Conservation (phyloP, 2,329 filamentous ascomycete species). For the Cercospora brassicicola region DNA sequence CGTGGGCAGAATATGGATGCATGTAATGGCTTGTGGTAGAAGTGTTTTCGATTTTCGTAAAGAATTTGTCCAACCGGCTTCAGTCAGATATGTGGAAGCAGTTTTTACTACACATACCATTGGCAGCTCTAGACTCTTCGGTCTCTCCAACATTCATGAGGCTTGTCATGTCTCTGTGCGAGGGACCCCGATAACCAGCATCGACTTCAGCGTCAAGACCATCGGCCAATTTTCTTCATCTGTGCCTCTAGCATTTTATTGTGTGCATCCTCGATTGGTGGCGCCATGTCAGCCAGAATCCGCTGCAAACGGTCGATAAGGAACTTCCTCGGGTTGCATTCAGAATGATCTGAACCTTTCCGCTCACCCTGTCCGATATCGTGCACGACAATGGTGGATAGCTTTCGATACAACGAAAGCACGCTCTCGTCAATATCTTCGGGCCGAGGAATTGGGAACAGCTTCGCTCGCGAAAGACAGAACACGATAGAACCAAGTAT, state of each 20-base stretch:
- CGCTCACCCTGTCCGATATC: conserved; percentile 19
- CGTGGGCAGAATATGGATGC: no score
- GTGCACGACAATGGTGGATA: conserved; percentile 20
- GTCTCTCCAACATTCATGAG: no score
- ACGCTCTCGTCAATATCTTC: conserved; percentile 13
- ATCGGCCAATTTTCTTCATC: background rate
- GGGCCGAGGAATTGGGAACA: conserved; percentile 35
- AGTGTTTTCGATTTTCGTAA: no score
- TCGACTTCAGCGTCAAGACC: background rate
- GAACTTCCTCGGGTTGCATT: conserved; percentile 20
- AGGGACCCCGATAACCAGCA: no score
- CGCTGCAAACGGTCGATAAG: conserved; percentile 20
- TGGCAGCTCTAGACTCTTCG: no score
- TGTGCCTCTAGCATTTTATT: background rate
- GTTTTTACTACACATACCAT: no score
- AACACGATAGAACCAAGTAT: conserved; percentile 42
- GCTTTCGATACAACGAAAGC: conserved; percentile 8
- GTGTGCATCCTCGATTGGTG: background rate
- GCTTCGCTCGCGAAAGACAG: conserved; percentile 38
- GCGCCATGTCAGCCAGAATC: conserved; percentile 18
- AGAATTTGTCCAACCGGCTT: no score
- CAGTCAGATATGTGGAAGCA: no score
- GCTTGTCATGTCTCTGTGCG: no score
- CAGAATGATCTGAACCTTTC: conserved; percentile 16
- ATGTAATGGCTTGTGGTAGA: no score